Evolutionary conservation across 441 rosid genomes (phyloP).

Genomic region (Adansonia rubrostipa): DNA sequence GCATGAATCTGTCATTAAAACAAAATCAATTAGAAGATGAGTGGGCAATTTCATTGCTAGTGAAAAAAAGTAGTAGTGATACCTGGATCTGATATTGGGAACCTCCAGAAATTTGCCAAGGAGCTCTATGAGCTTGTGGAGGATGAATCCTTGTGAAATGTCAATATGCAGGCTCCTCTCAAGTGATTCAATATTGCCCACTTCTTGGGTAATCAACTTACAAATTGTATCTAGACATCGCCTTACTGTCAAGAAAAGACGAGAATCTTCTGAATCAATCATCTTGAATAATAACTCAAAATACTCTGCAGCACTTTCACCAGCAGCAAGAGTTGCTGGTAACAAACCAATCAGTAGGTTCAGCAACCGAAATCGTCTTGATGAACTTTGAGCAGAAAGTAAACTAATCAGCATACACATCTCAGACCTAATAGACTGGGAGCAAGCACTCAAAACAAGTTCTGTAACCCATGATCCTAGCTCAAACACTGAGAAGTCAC

Average conservation of each 20-base stretch:
- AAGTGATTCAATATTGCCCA: slow-evolving; percentile 85
- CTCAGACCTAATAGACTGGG: slow-evolving; percentile 98
- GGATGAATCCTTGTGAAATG: slow-evolving; percentile 99
- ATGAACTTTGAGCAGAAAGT: slow-evolving; percentile 89
- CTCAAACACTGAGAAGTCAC: slow-evolving; percentile 85
- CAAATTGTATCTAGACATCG: slow-evolving; percentile 91
- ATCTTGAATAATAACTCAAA: slow-evolving; percentile 97
- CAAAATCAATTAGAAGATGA: slow-evolving; percentile 33
- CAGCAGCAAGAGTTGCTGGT: slow-evolving; percentile 92
- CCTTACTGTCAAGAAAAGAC: slow-evolving; percentile 92
- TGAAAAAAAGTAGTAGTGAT: slow-evolving; percentile 27
- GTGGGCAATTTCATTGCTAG: slow-evolving; percentile 25
- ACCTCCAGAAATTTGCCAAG: slow-evolving; percentile 97
- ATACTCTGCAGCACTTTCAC: slow-evolving; percentile 99
- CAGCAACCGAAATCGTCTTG: slow-evolving; percentile 85
- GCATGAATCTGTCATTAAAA: slow-evolving; percentile 81
- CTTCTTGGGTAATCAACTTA: slow-evolving; percentile 91
- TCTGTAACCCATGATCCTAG: slow-evolving; percentile 99
- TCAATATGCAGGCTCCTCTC: slow-evolving; percentile 99
- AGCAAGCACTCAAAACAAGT: slow-evolving; percentile 98
- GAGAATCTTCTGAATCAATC: slow-evolving; percentile 96
- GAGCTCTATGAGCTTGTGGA: slow-evolving; percentile 98
- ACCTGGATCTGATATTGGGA: slow-evolving; percentile 97
- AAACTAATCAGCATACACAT: slow-evolving; percentile 97
- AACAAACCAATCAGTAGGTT: slow-evolving; percentile 86